These are phyloP conservation scores for Cytospora schulzeri DNA, from an alignment of 2,329 filamentous ascomycete species.

Conservation along the genomic window DNA sequence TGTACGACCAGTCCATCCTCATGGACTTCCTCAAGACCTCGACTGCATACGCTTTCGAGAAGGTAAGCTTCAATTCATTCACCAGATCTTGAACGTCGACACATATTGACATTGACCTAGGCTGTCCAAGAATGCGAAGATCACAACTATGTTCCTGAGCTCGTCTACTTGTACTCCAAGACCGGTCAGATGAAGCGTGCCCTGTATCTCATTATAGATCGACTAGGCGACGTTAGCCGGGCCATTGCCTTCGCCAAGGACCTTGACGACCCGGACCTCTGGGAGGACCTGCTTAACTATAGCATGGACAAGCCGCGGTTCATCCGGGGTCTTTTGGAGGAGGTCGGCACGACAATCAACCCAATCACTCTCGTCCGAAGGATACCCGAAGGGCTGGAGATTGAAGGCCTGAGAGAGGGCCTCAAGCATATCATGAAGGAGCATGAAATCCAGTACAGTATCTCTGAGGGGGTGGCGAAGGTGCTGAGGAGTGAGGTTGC, in stretches of 20 bases:
- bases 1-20: slow-evolving; percentile 76
- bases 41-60: slow-evolving; percentile 86
- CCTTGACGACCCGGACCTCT: slow-evolving; percentile 87
- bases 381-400: slow-evolving; percentile 91
- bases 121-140: slow-evolving; percentile 78
- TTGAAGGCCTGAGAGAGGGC: slow-evolving; percentile 85
- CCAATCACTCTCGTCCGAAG: slow-evolving; percentile 86
- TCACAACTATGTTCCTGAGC: slow-evolving; percentile 80
- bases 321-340: slow-evolving; percentile 86
- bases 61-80: slow-evolving; percentile 42
- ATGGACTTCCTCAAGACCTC: slow-evolving; percentile 87
- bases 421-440: slow-evolving; percentile 91
- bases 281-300: slow-evolving; percentile 92
- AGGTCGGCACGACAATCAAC: slow-evolving; percentile 91
- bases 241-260: slow-evolving; percentile 94
- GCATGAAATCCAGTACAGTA: slow-evolving; percentile 92
- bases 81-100: not conserved
- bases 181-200: slow-evolving; percentile 93
- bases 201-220: slow-evolving; percentile 88
- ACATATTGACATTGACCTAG: slow-evolving; percentile 39
- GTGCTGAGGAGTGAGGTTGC: slow-evolving; percentile 88
- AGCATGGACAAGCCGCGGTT: slow-evolving; percentile 97
- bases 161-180: slow-evolving; percentile 95
- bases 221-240: slow-evolving; percentile 86
- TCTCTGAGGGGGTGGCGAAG: slow-evolving; percentile 84